Evolutionary conservation across 768 basidiomycete genomes (phyloP).

Genomic region (Boletus insuetus): DNA sequence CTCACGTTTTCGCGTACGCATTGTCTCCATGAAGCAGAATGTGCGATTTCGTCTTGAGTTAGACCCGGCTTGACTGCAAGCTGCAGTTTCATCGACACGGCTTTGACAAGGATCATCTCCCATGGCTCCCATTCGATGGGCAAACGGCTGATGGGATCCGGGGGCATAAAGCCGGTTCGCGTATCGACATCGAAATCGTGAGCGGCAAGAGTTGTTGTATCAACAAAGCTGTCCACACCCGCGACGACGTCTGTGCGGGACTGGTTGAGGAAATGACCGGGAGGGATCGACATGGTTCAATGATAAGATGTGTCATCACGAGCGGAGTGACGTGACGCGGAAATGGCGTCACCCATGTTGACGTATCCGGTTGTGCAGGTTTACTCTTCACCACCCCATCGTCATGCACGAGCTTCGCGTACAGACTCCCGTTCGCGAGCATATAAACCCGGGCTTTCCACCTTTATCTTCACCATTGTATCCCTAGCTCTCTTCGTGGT

Average conservation of each 20-base stretch:
- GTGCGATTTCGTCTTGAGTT: conserved; percentile 33
- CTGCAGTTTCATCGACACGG: conserved; percentile 47
- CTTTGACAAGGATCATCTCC: conserved; percentile 61
- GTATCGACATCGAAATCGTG: conserved; percentile 94
- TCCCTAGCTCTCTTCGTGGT: background rate
- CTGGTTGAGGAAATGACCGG: conserved; percentile 35
- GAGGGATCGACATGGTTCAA: conserved; percentile 12
- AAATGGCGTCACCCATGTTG: too few relatives aligned
- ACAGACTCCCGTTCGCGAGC: conserved; percentile 2
- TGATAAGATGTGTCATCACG: too few relatives aligned
- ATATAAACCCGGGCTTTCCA: conserved; percentile 7
- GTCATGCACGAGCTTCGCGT: too few relatives aligned
- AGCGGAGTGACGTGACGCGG: too few relatives aligned
- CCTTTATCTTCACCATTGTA: background rate
- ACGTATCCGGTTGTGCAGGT: background rate
- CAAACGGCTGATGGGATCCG: conserved; percentile 60
- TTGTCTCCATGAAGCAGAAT: conserved; percentile 53
- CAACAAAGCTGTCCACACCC: conserved; percentile 28
- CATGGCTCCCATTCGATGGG: conserved; percentile 64
- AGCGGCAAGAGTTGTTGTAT: conserved; percentile 67
- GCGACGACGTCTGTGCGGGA: conserved; percentile 33
- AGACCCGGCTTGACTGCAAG: conserved; percentile 48
- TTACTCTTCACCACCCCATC: conserved; percentile 1
- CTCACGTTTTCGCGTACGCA: conserved; percentile 48
- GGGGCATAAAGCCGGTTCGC: conserved; percentile 89